Evolutionary conservation across 805 yeast genomes (phyloP).

Genomic region (Ogataea pini): DNA sequence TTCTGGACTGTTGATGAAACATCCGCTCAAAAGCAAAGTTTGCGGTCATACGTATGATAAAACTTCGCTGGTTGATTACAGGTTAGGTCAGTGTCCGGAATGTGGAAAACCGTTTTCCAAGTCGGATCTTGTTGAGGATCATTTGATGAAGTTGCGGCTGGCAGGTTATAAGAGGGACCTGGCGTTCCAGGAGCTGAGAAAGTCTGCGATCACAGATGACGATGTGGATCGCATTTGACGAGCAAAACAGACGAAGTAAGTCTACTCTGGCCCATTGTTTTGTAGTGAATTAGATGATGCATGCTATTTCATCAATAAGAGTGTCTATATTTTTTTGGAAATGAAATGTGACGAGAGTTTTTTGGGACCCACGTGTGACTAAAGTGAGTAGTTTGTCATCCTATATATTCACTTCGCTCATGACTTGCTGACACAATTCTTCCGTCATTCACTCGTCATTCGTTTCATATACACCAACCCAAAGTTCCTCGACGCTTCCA

Average conservation of each 20-base stretch:
- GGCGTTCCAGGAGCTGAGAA: constrained; percentile 19
- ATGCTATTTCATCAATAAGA: too few relatives aligned
- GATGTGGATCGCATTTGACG: constrained; percentile 21
- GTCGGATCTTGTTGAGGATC: constrained; percentile 47
- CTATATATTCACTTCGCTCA: too few relatives aligned
- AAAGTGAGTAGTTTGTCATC: too few relatives aligned
- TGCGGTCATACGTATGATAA: constrained; percentile 69
- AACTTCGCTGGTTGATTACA: constrained; percentile 41
- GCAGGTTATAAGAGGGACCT: constrained; percentile 36
- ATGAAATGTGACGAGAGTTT: too few relatives aligned
- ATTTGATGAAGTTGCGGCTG: constrained; percentile 57
- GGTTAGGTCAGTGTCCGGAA: constrained; percentile 53
- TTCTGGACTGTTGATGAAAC: constrained; percentile 49
- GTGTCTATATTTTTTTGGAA: too few relatives aligned
- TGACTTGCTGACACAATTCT: too few relatives aligned
- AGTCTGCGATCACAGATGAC: constrained; percentile 16
- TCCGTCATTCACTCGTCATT: too few relatives aligned
- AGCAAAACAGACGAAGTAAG: neutral
- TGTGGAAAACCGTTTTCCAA: constrained; percentile 42
- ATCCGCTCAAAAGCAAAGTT: constrained; percentile 54
- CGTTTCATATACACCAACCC: constrained; percentile 38
- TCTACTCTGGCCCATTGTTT: too few relatives aligned
- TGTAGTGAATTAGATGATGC: too few relatives aligned
- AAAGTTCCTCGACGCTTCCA: constrained; percentile 42
- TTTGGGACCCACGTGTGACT: too few relatives aligned